A percentile compares a stretch with the other conserved stretches of the same genome.
These are phyloP conservation scores for Neonectria magnoliae DNA, from an alignment of 2,329 filamentous ascomycete species.

Conservation along the genomic window DNA sequence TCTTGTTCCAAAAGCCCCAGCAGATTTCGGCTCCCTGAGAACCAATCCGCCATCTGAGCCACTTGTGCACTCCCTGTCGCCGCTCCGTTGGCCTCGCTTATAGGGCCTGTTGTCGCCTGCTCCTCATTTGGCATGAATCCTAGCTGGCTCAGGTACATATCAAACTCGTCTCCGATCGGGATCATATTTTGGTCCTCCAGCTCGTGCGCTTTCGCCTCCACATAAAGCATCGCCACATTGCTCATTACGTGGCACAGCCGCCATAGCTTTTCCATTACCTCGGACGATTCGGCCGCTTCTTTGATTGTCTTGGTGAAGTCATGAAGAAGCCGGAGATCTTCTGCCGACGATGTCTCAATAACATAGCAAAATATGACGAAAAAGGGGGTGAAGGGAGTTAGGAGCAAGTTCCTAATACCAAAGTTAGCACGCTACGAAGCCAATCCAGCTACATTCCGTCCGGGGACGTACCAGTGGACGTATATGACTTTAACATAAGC, in stretches of 20 bases:
- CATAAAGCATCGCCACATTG: constrained; percentile 69
- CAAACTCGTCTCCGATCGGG: constrained; percentile 68
- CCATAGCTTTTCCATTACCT: constrained; percentile 68
- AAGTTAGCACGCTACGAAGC: constrained; percentile 19
- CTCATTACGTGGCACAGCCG: constrained; percentile 70
- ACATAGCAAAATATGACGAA: constrained; percentile 68
- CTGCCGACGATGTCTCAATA: constrained; percentile 62
- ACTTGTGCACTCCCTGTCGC: constrained; percentile 44
- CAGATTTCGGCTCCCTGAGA: constrained; percentile 72
- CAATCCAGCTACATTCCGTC: neutral
- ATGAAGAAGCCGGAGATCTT: constrained; percentile 64
- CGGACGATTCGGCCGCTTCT: constrained; percentile 61
- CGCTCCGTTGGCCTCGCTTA: constrained; percentile 31
- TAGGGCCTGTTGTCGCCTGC: constrained; percentile 37
- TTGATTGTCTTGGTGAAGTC: constrained; percentile 67
- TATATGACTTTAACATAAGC: constrained; percentile 57
- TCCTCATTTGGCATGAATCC: constrained; percentile 64
- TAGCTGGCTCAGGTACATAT: constrained; percentile 71
- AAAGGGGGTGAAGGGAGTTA: constrained; percentile 68
- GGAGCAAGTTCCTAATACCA: constrained; percentile 59
- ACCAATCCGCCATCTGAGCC: constrained; percentile 71
- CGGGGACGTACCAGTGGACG: constrained; percentile 59
- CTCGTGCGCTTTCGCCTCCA: constrained; percentile 66
- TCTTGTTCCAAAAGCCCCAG: constrained; percentile 73
- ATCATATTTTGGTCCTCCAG: constrained; percentile 57